Base-by-base conservation (phyloP, 306 rosid genomes). In the Senna tora region DNA sequence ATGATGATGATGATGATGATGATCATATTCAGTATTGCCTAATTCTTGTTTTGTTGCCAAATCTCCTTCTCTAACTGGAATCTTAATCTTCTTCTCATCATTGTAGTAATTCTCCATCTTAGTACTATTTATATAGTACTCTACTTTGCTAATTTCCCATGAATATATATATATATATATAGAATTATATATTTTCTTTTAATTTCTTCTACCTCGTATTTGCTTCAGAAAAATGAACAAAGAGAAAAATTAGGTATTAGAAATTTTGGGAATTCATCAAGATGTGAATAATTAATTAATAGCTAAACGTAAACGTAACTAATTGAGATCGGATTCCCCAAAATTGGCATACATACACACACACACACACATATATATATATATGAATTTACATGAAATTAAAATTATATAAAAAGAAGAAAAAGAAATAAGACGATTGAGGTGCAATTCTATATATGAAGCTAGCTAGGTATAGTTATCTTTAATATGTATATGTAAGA, bases 41-140 rank as follows among this genome's bases (percentile, higher is more conserved):
- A n/a, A n/a, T 62, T 85, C 96, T 14, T 80, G 81, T 77, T 82
- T 84, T 43, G 74, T 41, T 20, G 81, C 61, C 51, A 84, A 75
- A 66, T 84, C 78, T 72, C 60, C 61, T 79, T 83, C 87, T 51
- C 42, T 81, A n/a, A n/a, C n/a, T 72, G 83, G 65, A 62, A 68
- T 77, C 25, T 58, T 76, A 78, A 71, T 60, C 47, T 17, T 84
- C 84, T 73, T 81, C 30, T 25, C 30, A 25, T 25, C 30, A 25
- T 25, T 3, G 8, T 7, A 36, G 8, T 15, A 28, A 7, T 14
- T 50, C 74, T 69, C 79, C 79, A 46, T 73, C 36, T 41, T 36
- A 4, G 5, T 36, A 7, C 5, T 36, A 5, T 36, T 36, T 5
- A 2, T 33, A 4, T 7, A 5, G 5, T 7, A 3, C 5, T 4